These are phyloP conservation scores for Elsinoe ampelina DNA, from an alignment of 2,329 filamentous ascomycete species.

Conservation along the genomic window DNA sequence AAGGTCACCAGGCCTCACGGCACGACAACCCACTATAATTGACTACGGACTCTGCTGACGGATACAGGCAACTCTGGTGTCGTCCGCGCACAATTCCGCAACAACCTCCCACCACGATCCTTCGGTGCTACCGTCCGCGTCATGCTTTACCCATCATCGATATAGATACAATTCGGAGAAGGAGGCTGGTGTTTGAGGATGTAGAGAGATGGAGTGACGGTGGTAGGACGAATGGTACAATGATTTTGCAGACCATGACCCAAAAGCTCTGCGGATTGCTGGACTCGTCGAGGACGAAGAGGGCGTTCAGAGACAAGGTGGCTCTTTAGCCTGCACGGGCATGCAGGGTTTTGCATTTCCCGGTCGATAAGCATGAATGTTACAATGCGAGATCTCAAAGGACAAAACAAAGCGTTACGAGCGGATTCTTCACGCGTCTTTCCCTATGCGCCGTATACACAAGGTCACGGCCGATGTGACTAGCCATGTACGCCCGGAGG, in stretches of 20 bases:
- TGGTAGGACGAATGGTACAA: neutral
- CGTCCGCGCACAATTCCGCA: conserved; percentile 93
- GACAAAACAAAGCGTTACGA: conserved; percentile 12
- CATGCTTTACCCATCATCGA: conserved; percentile 34
- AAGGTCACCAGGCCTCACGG: conserved; percentile 94
- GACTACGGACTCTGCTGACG: neutral
- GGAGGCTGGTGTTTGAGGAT: neutral
- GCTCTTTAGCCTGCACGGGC: conserved; percentile 6
- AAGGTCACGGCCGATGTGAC: too few species aligned
- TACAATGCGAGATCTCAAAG: conserved; percentile 4
- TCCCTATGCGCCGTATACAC: too few species aligned
- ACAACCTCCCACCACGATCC: conserved; percentile 90
- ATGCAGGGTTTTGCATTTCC: conserved; percentile 11
- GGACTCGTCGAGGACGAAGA: neutral
- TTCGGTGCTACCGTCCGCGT: conserved; percentile 58
- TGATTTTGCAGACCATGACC: neutral
- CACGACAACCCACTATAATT: conserved; percentile 36
- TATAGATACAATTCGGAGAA: conserved; percentile 22
- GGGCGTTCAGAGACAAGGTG: conserved; percentile 13
- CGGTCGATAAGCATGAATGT: conserved; percentile 12
- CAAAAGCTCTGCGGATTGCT: neutral
- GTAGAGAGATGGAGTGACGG: neutral
- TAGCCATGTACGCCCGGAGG: too few species aligned
- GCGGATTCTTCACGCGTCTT: conserved; percentile 1
- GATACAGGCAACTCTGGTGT: conserved; percentile 84